Evolutionary conservation across 306 rosid genomes (phyloP), one percentile per base, ranked within the genome.

Genomic region (Leucaena leucocephala): DNA sequence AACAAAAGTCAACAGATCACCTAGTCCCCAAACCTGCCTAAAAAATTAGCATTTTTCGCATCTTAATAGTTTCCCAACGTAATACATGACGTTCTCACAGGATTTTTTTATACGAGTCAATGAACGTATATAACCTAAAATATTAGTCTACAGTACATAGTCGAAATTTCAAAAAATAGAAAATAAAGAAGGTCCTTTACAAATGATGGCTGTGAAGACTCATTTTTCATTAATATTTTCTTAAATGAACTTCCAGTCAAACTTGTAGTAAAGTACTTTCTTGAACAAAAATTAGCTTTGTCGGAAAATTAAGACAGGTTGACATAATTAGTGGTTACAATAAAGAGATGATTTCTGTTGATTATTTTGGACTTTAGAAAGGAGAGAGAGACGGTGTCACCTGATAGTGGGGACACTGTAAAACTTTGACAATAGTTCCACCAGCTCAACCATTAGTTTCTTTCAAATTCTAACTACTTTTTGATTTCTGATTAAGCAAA

Each of bases 271-370:
- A 76, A 80, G 84, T 68, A 12, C 76, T 80, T 80, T 76, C 11
- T 76, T 80, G 87, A 84, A 84, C 5, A 68, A 74, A 84, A n/a
- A 46, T 40, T 19, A 4, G 50, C 16, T 17, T 40, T 67, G 72
- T 67, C 72, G 50, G 72, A n/a, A 40, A 65, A 65, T 38, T 64
- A 44, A 12, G 49, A 52, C 40, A 45, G 48, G 38, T 80, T 75
- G 76, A 80, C 82, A 80, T 21, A 80, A 36, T 39, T 42, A 72
- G 39, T 76, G 82, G 87, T 46, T 76, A 66, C 82, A 76, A 66
- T 65, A 4, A 55, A 78, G 80, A 52, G 84, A 80, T 78, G 77
- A 22, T 45, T 78, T 57, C 14, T 76, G 75, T 71, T 71, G 77
- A 19, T 67, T 59, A 45, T 16, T 27, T 80, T 72, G 79, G 80